phyloP scores from a whole-genome alignment of 805 yeast genomes.

The Metschnikowia vanudenii region DNA sequence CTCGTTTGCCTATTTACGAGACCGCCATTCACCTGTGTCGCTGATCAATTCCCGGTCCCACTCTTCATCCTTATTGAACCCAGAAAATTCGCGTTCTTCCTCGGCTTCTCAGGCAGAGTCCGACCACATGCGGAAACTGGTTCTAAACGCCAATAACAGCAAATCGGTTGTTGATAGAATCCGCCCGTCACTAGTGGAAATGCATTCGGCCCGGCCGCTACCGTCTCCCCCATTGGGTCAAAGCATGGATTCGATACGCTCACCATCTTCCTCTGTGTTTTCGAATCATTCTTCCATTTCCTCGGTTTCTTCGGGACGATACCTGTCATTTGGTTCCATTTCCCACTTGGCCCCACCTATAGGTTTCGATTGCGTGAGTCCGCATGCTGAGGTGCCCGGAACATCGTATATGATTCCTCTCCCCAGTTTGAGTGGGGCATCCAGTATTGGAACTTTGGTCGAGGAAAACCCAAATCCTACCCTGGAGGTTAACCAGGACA shows the following conservation, averaged over 20 bases:
- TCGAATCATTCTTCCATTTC: slow-evolving; percentile 37
- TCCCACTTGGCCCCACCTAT: slow-evolving; percentile 18
- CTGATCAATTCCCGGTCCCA: not conserved
- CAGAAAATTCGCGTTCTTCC: not conserved
- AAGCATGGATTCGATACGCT: slow-evolving; percentile 26
- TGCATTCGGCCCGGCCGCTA: slow-evolving; percentile 20
- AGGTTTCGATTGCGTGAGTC: not conserved
- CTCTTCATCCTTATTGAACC: not conserved
- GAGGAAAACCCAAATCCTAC: not conserved
- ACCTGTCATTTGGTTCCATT: slow-evolving; percentile 31
- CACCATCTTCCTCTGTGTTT: slow-evolving; percentile 34
- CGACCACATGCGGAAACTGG: not conserved
- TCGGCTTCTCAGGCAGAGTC: not conserved
- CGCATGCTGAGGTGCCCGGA: slow-evolving; percentile 2
- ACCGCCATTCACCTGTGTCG: not conserved
- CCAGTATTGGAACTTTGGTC: not conserved
- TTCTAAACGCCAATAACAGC: not conserved
- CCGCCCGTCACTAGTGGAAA: slow-evolving; percentile 37
- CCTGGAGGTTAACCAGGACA: not conserved
- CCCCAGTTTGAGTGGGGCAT: slow-evolving; percentile 2
- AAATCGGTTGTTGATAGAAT: slow-evolving; percentile 28
- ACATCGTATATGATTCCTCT: not conserved
- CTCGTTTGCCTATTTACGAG: not conserved
- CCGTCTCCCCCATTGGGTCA: not conserved
- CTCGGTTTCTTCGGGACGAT: slow-evolving; percentile 29